These are phyloP conservation scores for Petasospora rhodanensis DNA, from an alignment of 1,139 yeast genomes.

Conservation along the genomic window DNA sequence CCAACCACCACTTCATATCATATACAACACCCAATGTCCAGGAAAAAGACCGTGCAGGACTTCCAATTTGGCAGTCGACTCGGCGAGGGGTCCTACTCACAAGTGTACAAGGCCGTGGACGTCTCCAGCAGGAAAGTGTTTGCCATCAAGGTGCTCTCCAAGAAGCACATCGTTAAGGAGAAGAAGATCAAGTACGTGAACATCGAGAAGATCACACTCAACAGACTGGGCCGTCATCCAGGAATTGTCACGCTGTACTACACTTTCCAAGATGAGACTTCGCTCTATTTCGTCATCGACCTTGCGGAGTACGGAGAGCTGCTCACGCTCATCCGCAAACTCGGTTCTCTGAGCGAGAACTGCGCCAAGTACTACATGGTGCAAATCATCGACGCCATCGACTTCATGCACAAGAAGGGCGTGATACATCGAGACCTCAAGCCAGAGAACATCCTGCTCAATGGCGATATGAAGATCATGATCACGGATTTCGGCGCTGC, in stretches of 20 bases:
- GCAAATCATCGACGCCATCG: constrained; percentile 60
- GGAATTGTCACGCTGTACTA: constrained; percentile 87
- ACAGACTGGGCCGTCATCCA: constrained; percentile 76
- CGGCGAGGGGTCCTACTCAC: constrained; percentile 96
- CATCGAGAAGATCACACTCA: constrained; percentile 90
- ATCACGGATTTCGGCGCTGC: constrained; percentile 85
- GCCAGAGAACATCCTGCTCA: constrained; percentile 70
- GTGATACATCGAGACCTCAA: constrained; percentile 78
- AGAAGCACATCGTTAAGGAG: constrained; percentile 91
- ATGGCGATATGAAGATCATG: constrained; percentile 60
- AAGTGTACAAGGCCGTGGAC: constrained; percentile 85
- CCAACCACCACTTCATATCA: background rate
- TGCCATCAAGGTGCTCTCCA: constrained; percentile 89
- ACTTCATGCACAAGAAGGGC: constrained; percentile 69
- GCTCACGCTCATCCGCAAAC: constrained; percentile 67
- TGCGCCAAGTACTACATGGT: constrained; percentile 70
- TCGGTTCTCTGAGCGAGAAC: constrained; percentile 74
- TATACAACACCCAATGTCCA: constrained; percentile 26
- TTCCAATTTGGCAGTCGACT: constrained; percentile 81
- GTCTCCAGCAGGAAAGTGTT: constrained; percentile 65
- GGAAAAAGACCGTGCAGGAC: constrained; percentile 70
- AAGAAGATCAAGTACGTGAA: constrained; percentile 94
- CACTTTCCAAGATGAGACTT: constrained; percentile 89
- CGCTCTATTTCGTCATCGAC: constrained; percentile 87
- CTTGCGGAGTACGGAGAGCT: constrained; percentile 93